phyloP scores from a whole-genome alignment of 2,329 filamentous ascomycete genomes.

The Drechslerella dactyloides region DNA sequence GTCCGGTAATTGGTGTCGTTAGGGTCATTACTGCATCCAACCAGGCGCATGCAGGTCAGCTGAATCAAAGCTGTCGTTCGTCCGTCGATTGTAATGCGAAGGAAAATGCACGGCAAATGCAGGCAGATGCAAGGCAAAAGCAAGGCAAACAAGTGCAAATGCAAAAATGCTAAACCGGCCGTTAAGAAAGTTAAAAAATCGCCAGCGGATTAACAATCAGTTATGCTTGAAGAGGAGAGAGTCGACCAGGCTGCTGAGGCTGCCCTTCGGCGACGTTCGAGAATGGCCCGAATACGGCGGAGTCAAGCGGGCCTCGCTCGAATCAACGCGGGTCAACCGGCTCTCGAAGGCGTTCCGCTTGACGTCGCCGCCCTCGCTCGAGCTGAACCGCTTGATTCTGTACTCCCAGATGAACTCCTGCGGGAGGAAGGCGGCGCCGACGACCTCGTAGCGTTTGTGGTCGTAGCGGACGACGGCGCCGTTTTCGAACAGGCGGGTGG shows the following conservation, averaged over 20 bases:
- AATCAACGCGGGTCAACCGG: slow-evolving; percentile 23
- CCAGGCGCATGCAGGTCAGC: too few species aligned
- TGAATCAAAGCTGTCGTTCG: too few species aligned
- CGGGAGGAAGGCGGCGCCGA: slow-evolving; percentile 31
- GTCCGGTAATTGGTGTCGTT: too few species aligned
- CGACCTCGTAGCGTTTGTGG: slow-evolving; percentile 24
- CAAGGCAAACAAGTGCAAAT: too few species aligned
- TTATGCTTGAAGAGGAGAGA: slow-evolving; percentile 21
- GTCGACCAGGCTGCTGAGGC: slow-evolving; percentile 37
- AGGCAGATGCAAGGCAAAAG: too few species aligned
- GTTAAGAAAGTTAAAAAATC: not conserved
- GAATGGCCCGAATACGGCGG: slow-evolving; percentile 35
- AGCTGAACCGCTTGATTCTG: slow-evolving; percentile 26
- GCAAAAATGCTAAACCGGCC: not conserved
- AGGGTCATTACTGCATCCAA: too few species aligned
- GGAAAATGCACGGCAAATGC: too few species aligned
- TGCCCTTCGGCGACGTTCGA: slow-evolving; percentile 27
- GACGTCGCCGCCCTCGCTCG: slow-evolving; percentile 16
- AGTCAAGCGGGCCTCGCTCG: slow-evolving; percentile 30
- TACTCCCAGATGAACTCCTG: slow-evolving; percentile 44
- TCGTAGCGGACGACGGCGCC: slow-evolving; percentile 29
- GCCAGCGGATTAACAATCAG: too few species aligned
- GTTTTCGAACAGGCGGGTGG: slow-evolving; percentile 26
- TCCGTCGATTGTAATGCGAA: too few species aligned
- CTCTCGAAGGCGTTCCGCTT: slow-evolving; percentile 34